Evolutionary conservation across 2,329 filamentous ascomycete genomes (phyloP).

Genomic region (Stagonosporopsis cucurbitacearum): DNA sequence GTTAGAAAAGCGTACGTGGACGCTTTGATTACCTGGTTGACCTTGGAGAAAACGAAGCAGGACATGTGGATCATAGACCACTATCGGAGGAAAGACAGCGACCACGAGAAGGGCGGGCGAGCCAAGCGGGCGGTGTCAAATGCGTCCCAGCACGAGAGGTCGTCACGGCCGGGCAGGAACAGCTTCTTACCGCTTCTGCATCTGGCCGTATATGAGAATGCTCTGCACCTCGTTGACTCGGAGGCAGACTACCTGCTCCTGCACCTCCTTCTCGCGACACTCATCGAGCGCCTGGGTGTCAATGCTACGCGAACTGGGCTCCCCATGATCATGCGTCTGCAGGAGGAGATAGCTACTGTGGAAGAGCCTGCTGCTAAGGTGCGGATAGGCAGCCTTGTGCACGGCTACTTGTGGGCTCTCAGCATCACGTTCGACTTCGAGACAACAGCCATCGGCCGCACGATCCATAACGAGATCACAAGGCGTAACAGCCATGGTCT

Average conservation of each 20-base stretch:
- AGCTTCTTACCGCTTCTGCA: slow-evolving; percentile 84
- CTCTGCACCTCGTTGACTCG: slow-evolving; percentile 66
- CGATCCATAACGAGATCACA: slow-evolving; percentile 77
- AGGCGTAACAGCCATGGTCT: slow-evolving; percentile 75
- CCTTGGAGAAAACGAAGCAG: slow-evolving; percentile 73
- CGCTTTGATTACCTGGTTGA: slow-evolving; percentile 82
- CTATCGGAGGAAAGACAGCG: slow-evolving; percentile 50
- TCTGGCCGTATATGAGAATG: slow-evolving; percentile 87
- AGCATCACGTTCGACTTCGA: slow-evolving; percentile 80
- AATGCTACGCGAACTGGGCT: slow-evolving; percentile 80
- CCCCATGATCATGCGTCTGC: slow-evolving; percentile 87
- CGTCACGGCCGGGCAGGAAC: slow-evolving; percentile 61
- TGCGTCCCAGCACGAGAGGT: slow-evolving; percentile 67
- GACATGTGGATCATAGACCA: slow-evolving; percentile 70
- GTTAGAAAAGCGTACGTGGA: slow-evolving; percentile 88
- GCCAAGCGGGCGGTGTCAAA: slow-evolving; percentile 72
- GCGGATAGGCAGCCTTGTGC: slow-evolving; percentile 80
- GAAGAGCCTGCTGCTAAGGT: slow-evolving; percentile 74
- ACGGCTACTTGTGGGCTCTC: slow-evolving; percentile 86
- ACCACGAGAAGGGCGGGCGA: slow-evolving; percentile 53
- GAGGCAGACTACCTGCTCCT: slow-evolving; percentile 78
- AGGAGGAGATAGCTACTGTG: slow-evolving; percentile 78
- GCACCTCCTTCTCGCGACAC: slow-evolving; percentile 75
- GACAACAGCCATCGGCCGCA: slow-evolving; percentile 69
- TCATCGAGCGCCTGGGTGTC: slow-evolving; percentile 80